phyloP scores from a whole-genome alignment of 768 basidiomycete species.

The Mycena maculata region DNA sequence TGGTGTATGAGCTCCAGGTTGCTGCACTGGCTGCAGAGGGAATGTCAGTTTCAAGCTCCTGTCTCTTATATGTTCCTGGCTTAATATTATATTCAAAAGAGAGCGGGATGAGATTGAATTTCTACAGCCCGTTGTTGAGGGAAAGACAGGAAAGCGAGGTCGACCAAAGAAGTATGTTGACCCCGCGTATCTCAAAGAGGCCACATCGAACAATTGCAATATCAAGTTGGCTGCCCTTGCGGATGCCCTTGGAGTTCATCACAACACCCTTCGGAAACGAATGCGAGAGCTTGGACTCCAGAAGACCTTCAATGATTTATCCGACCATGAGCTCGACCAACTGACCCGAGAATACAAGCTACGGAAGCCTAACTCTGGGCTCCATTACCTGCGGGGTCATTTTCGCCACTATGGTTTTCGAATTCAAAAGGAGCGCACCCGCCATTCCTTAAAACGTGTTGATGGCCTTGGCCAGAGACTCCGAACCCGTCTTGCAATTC shows the following conservation, averaged over 20 bases:
- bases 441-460: neutral
- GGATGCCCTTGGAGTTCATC: neutral
- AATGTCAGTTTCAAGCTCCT: neutral
- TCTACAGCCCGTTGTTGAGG: neutral
- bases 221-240: neutral
- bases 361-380: neutral
- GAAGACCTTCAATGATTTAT: neutral
- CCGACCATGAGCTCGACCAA: neutral
- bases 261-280: neutral
- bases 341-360: neutral
- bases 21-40: conserved; percentile 6
- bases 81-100: too few species aligned
- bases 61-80: neutral
- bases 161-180: neutral
- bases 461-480: neutral
- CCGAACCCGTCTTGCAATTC: neutral
- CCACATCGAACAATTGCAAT: neutral
- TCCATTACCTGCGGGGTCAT: neutral
- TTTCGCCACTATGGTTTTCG: neutral
- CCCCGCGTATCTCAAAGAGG: conserved; percentile 6
- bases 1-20: conserved; percentile 17
- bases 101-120: conserved; percentile 11
- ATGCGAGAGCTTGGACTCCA: neutral
- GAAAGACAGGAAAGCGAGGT: neutral
- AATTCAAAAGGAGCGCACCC: neutral